These are phyloP conservation scores for Pseudocercospora pini-densiflorae DNA, from an alignment of 2,329 filamentous ascomycete genomes.

Conservation along the genomic window DNA sequence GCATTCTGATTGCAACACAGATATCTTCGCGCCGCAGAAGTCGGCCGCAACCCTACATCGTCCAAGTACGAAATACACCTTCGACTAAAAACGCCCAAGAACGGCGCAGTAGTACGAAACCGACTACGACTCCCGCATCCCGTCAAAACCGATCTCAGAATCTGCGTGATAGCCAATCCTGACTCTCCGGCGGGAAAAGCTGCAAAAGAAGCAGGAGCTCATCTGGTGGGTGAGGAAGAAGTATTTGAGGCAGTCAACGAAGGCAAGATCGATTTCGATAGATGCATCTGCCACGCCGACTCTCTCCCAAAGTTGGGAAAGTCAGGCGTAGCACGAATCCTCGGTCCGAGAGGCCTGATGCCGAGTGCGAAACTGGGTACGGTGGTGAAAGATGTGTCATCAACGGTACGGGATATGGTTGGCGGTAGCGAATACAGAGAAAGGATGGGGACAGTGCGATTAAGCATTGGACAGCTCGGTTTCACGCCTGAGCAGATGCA, in stretches of 20 bases:
- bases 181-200: constrained; percentile 74
- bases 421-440: constrained; percentile 89
- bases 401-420: constrained; percentile 78
- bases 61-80: constrained; percentile 90
- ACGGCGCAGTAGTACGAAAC: constrained; percentile 84
- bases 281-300: constrained; percentile 82
- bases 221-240: constrained; percentile 81
- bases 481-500: constrained; percentile 87
- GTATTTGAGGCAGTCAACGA: constrained; percentile 79
- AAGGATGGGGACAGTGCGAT: constrained; percentile 77
- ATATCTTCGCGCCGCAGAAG: constrained; percentile 90
- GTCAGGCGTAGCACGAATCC: constrained; percentile 75
- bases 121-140: constrained; percentile 87
- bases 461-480: constrained; percentile 88
- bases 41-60: constrained; percentile 73
- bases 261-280: constrained; percentile 84
- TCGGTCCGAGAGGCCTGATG: constrained; percentile 93
- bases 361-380: constrained; percentile 86
- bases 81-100: constrained; percentile 80
- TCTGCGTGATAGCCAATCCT: constrained; percentile 90
- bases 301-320: constrained; percentile 80
- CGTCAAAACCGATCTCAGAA: constrained; percentile 83
- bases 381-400: constrained; percentile 77
- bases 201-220: constrained; percentile 77
- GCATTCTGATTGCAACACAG: constrained; percentile 51